Evolutionary conservation across 352 stramenopile species (phyloP).

Genomic region (Phytophthora lateralis): DNA sequence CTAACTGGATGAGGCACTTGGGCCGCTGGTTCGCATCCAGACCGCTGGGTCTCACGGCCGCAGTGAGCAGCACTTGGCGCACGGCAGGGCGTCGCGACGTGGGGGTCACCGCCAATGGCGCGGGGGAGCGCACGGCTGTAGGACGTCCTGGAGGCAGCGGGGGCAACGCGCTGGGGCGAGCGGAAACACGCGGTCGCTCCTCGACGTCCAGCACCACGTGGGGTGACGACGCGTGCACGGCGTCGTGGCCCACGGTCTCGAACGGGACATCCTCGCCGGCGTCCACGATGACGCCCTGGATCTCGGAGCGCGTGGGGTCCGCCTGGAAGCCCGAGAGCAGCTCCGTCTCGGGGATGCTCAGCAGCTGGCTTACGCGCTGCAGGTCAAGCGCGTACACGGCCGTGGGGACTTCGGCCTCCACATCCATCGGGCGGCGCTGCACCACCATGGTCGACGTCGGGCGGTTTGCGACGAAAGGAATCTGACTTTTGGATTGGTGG

Average conservation of each 20-base stretch:
- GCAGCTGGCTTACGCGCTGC: slow-evolving; percentile 52
- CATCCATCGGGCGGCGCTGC: slow-evolving; percentile 52
- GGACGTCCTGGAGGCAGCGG: slow-evolving; percentile 26
- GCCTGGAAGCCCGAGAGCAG: slow-evolving; percentile 61
- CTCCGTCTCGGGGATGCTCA: slow-evolving; percentile 54
- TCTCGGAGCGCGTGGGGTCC: slow-evolving; percentile 62
- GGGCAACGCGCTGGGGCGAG: slow-evolving; percentile 21
- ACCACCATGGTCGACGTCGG: slow-evolving; percentile 41
- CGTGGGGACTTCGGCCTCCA: slow-evolving; percentile 61
- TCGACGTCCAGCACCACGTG: slow-evolving; percentile 23
- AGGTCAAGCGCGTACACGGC: slow-evolving; percentile 65
- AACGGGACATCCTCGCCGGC: slow-evolving; percentile 76
- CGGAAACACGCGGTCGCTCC: neutral
- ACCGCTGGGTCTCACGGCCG: slow-evolving; percentile 53
- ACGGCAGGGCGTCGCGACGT: slow-evolving; percentile 25
- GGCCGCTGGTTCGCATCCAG: slow-evolving; percentile 62
- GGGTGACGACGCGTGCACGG: slow-evolving; percentile 10
- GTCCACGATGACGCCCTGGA: slow-evolving; percentile 82
- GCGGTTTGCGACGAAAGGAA: slow-evolving; percentile 7
- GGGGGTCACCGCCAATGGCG: slow-evolving; percentile 25
- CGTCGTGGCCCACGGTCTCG: slow-evolving; percentile 61
- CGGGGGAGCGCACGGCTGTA: slow-evolving; percentile 18
- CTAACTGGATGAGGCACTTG: slow-evolving; percentile 80
- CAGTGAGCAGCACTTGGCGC: slow-evolving; percentile 72
- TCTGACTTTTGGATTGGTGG: slow-evolving; percentile 15